These are phyloP conservation scores for Monilinia polystroma DNA, from an alignment of 2,329 filamentous ascomycete genomes.

Conservation along the genomic window DNA sequence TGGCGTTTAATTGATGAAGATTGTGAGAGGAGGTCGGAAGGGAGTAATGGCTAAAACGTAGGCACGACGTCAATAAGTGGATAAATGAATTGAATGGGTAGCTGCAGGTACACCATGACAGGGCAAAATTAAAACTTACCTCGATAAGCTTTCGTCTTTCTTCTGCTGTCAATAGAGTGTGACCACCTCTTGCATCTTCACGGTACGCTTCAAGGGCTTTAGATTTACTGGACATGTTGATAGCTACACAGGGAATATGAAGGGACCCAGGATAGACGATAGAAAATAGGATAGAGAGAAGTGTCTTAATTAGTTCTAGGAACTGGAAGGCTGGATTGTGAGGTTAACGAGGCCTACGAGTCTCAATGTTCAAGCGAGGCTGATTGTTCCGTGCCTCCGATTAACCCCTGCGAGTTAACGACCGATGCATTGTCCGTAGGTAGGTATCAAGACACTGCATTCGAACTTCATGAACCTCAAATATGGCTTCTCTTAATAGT, in stretches of 20 bases:
- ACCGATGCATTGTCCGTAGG: slow-evolving; percentile 7
- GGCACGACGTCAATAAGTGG: slow-evolving; percentile 27
- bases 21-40: slow-evolving; percentile 32
- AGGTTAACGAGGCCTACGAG: slow-evolving; percentile 14
- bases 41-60: slow-evolving; percentile 38
- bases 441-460: slow-evolving; percentile 15
- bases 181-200: slow-evolving; percentile 46
- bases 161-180: slow-evolving; percentile 45
- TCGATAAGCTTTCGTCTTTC: slow-evolving; percentile 49
- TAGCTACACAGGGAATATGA: neutral
- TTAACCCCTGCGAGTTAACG: slow-evolving; percentile 1
- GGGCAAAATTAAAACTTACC: slow-evolving; percentile 38
- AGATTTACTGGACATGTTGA: slow-evolving; percentile 19
- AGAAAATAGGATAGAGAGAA: slow-evolving; percentile 1
- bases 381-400: slow-evolving; percentile 10
- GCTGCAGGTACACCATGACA: slow-evolving; percentile 22
- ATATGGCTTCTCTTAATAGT: slow-evolving; percentile 36
- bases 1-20: slow-evolving; percentile 25
- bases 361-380: slow-evolving; percentile 22
- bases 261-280: neutral
- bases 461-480: slow-evolving; percentile 14
- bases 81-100: slow-evolving; percentile 11
- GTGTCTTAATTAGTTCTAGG: slow-evolving; percentile 9
- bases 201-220: slow-evolving; percentile 43
- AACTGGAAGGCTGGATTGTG: slow-evolving; percentile 17